phyloP scores from a whole-genome alignment of 2,329 filamentous ascomycete genomes.

The Aspergillus nomiae region DNA sequence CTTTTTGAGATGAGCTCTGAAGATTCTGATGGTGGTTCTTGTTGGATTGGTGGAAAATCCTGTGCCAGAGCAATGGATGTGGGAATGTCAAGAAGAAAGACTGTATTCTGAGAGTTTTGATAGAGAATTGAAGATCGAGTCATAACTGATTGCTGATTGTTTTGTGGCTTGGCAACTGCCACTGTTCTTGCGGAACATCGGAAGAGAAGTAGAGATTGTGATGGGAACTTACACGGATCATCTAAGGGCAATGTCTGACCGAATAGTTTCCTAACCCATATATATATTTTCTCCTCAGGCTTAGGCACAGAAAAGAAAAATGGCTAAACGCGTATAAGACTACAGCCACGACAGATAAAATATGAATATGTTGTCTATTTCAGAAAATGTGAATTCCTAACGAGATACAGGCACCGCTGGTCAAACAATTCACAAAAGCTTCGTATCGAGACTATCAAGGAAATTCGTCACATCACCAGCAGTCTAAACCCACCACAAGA shows the following conservation, averaged over 20 bases:
- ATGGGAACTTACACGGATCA: background rate
- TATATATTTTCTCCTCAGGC: no score
- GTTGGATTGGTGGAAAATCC: conserved; percentile 25
- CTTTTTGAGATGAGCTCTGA: background rate
- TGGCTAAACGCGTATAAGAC: background rate
- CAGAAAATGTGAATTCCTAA: conserved; percentile 1
- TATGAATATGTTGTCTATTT: background rate
- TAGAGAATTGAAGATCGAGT: conserved; percentile 50
- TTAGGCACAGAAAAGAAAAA: background rate
- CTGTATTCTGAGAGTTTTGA: conserved; percentile 46
- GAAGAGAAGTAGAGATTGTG: background rate
- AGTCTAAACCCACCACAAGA: conserved; percentile 4
- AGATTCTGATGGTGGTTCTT: conserved; percentile 1
- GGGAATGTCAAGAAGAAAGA: conserved; percentile 61
- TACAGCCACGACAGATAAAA: background rate
- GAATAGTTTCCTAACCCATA: background rate
- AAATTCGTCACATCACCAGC: conserved; percentile 13
- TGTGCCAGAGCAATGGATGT: conserved; percentile 59
- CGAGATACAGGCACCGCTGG: background rate
- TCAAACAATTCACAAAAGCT: conserved; percentile 5
- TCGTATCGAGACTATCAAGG: conserved; percentile 6
- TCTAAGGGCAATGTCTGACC: background rate
- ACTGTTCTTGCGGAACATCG: no score
- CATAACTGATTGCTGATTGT: conserved; percentile 8
- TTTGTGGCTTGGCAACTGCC: background rate